Evolutionary conservation across 306 rosid species (phyloP).

Genomic region (Vicia villosa): DNA sequence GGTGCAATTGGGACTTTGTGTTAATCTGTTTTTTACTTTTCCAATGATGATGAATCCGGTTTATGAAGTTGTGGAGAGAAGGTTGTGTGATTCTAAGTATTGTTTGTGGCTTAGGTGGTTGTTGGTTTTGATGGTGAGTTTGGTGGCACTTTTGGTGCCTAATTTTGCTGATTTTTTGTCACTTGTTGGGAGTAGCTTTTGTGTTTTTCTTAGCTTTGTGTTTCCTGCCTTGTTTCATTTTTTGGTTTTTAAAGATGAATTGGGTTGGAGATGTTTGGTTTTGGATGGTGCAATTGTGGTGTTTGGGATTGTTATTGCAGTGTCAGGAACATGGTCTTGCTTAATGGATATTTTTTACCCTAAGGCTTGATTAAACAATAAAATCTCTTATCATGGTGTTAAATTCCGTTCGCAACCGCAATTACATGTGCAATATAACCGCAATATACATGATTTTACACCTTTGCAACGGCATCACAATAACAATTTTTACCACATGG

Average conservation of each 20-base stretch:
- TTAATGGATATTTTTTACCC: constrained; percentile 49
- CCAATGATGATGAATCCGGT: constrained; percentile 83
- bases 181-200: constrained; percentile 65
- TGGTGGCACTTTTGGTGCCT: constrained; percentile 66
- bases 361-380: constrained; percentile 31
- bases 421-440: background rate
- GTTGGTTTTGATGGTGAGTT: constrained; percentile 51
- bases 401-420: background rate
- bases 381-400: background rate
- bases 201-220: constrained; percentile 64
- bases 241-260: constrained; percentile 60
- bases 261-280: constrained; percentile 47
- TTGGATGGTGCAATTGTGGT: constrained; percentile 51
- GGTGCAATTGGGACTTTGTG: constrained; percentile 63
- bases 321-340: constrained; percentile 66
- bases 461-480: background rate
- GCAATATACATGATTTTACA: background rate
- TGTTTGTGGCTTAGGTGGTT: constrained; percentile 72
- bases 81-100: constrained; percentile 47
- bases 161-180: constrained; percentile 75
- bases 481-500: background rate
- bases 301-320: constrained; percentile 50
- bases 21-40: constrained; percentile 60
- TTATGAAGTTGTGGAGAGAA: constrained; percentile 65
- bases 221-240: constrained; percentile 66